Conservation (phyloP, 176 grass and related monocot genomes). For the Cymbopogon citratus region DNA sequence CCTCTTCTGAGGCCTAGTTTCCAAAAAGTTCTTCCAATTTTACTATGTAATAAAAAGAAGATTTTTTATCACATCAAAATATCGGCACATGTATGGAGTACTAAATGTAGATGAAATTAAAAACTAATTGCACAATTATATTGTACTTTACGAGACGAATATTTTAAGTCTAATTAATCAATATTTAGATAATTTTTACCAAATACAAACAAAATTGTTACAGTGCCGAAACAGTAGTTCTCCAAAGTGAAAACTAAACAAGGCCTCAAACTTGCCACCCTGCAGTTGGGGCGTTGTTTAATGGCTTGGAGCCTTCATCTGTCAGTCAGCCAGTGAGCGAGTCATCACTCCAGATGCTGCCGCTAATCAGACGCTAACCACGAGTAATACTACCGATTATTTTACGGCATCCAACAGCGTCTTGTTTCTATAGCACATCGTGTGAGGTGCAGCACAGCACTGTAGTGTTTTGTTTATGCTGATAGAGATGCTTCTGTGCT, state of each 20-base stretch:
- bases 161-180: too few relatives aligned
- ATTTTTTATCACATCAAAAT: too few relatives aligned
- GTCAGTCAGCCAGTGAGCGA: conserved; percentile 31
- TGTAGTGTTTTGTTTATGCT: conserved; percentile 8
- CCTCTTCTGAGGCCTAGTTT: conserved; percentile 14
- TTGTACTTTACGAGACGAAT: too few relatives aligned
- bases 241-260: too few relatives aligned
- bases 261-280: conserved; percentile 21
- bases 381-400: conserved; percentile 7
- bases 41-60: too few relatives aligned
- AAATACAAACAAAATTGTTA: too few relatives aligned
- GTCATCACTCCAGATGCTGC: not conserved
- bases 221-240: too few relatives aligned
- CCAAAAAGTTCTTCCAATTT: too few relatives aligned
- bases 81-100: too few relatives aligned
- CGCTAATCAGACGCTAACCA: conserved; percentile 14
- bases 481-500: conserved; percentile 19
- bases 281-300: conserved; percentile 33
- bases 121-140: too few relatives aligned
- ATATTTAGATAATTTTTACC: too few relatives aligned
- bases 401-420: conserved; percentile 20
- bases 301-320: conserved; percentile 44
- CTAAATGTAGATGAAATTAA: too few relatives aligned
- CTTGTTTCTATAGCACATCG: not conserved
- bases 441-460: not conserved